These are phyloP conservation scores for Suillus cothurnatus DNA, from an alignment of 768 basidiomycete species.

Conservation along the genomic window DNA sequence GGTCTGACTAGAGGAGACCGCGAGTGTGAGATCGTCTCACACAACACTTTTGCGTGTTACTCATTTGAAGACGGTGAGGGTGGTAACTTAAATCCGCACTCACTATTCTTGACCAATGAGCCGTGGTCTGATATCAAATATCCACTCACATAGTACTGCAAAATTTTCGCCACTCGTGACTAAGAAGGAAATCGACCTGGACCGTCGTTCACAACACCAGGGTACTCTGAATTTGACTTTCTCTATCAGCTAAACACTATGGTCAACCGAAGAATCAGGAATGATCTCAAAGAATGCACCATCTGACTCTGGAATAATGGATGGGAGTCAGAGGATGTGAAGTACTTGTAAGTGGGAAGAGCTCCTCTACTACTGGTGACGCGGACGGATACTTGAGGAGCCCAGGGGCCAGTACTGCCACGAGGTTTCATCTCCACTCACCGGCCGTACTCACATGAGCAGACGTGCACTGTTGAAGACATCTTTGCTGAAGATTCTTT, in stretches of 20 bases:
- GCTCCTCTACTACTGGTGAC: slow-evolving; percentile 32
- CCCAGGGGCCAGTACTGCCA: slow-evolving; percentile 16
- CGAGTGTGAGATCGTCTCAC: background rate
- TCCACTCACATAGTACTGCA: too few relatives aligned
- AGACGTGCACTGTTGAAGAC: slow-evolving; percentile 19
- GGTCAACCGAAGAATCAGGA: slow-evolving; percentile 26
- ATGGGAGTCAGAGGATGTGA: slow-evolving; percentile 18
- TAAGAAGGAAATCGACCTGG: too few relatives aligned
- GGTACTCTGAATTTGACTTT: too few relatives aligned
- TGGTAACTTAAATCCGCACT: background rate
- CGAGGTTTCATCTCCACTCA: slow-evolving; percentile 18
- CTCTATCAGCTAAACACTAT: slow-evolving; percentile 9
- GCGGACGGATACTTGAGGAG: slow-evolving; percentile 23
- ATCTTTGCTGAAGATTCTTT: slow-evolving; percentile 18
- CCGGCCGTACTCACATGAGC: slow-evolving; percentile 21
- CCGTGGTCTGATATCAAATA: background rate
- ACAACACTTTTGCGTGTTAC: too few relatives aligned
- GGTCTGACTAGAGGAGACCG: too few relatives aligned
- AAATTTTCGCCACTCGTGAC: too few relatives aligned
- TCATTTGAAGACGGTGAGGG: background rate
- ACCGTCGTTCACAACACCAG: too few relatives aligned
- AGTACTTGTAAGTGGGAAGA: slow-evolving; percentile 27
- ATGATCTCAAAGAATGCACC: slow-evolving; percentile 30
- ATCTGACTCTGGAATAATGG: slow-evolving; percentile 27
- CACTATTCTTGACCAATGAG: background rate